Base-by-base conservation (phyloP, 495 filamentous ascomycete genomes). In the Trichodelitschia bisporula region DNA sequence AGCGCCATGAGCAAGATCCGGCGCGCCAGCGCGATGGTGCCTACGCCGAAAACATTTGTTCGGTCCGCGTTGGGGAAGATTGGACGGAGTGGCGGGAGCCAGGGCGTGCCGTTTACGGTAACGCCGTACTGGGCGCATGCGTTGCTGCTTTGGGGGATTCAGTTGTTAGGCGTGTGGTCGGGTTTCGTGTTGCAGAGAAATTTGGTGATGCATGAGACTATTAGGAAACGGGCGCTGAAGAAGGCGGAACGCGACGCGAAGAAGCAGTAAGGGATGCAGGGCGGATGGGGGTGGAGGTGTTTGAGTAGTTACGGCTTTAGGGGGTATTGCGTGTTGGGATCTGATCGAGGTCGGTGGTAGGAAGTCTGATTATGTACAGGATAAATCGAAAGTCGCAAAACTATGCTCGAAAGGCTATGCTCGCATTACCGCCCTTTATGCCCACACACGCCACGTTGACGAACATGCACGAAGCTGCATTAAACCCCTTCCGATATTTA, bases 1-100 rank as follows among this genome's bases (percentile, higher is more conserved):
- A 76, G 73, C 10, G 79, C 86, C 32, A 95, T 99, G 89, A 78
- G 69, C 47, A 99, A 99, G 67, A 64, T 99, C 36, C 67, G 79
- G 37, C 67, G 64, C 31, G 55, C 79, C 1, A 80, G 64, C 40
- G 48, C 67, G 20, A 47, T 77, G 39, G 76, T 92, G 32, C 86
- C 89, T 8, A 78, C 57, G 33, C 75, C 84, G 4, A 73, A 68
- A 48, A 54, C 57, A 25, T 95, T 93, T 47, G 89, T 99, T 12
- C 62, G 63, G 36, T 54, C 74, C 2, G 67, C 72, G 4, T 56
- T 99, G 41, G 55, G 61, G 25, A 92, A 80, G 64, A 64, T 99
- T 37, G 83, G 84, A 4, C 55, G 69, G 26, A 68, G 63, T 40
- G 69, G 79, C 33, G 77, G 75, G 23, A 24, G 21, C 21, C 72